These are phyloP conservation scores for Candida tunisiensis DNA, from an alignment of 1,139 yeast genomes.

Conservation along the genomic window DNA sequence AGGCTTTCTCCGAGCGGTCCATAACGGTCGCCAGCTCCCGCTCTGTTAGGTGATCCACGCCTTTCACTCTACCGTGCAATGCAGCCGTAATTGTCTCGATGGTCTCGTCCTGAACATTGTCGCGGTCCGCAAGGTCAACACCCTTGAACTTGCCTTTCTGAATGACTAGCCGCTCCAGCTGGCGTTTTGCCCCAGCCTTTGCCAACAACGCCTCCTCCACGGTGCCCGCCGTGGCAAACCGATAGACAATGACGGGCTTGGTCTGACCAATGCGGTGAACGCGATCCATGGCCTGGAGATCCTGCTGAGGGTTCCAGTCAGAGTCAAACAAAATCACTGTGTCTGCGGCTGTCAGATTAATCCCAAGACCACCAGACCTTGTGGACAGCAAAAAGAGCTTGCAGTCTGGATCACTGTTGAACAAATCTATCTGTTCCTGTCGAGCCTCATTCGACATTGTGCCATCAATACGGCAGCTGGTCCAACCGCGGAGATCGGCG, in stretches of 20 bases:
- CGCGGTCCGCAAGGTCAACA: too few species aligned
- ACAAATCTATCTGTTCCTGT: conserved; percentile 41
- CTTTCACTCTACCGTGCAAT: too few species aligned
- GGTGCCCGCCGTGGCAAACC: conserved; percentile 62
- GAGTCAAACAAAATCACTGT: conserved; percentile 81
- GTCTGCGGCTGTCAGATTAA: conserved; percentile 75
- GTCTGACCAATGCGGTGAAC: conserved; percentile 88
- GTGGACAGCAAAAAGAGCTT: conserved; percentile 64
- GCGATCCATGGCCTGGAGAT: conserved; percentile 89
- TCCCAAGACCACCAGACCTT: conserved; percentile 89
- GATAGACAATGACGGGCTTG: conserved; percentile 63
- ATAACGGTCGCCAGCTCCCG: too few species aligned
- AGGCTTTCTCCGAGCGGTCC: too few species aligned
- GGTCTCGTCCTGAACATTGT: too few species aligned
- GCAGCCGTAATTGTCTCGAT: too few species aligned
- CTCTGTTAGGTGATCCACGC: too few species aligned
- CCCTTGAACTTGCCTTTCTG: conserved; percentile 68
- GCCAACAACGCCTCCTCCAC: conserved; percentile 70
- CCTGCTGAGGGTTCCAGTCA: conserved; percentile 97
- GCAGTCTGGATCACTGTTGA: conserved; percentile 21
- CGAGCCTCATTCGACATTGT: conserved; percentile 47
- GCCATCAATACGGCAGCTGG: conserved; percentile 63
- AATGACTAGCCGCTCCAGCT: conserved; percentile 66
- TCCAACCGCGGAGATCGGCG: conserved; percentile 25
- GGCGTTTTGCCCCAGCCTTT: conserved; percentile 63